Percentiles rank a stretch among this genome's conserved stretches.
Evolutionary conservation across 148 eudicot species (phyloP).

Genomic region (Rhododendron mucronatum): DNA sequence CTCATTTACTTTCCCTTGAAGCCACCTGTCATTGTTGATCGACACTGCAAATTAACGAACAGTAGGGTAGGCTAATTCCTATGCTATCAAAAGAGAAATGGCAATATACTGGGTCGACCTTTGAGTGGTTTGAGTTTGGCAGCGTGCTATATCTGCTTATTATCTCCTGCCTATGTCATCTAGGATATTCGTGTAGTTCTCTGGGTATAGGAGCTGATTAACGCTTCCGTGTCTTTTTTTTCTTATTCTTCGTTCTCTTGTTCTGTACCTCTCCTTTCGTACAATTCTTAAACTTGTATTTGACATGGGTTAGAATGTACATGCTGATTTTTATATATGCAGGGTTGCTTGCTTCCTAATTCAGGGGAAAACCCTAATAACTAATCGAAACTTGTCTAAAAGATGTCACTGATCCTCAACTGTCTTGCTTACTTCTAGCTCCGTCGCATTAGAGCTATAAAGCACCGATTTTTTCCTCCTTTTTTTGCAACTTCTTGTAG

Average conservation of each 20-base stretch:
- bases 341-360: background rate
- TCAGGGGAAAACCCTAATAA: background rate
- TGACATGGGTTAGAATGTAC: background rate
- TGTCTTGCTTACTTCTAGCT: background rate
- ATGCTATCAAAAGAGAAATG: background rate
- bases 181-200: background rate
- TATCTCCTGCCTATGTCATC: background rate
- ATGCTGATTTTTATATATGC: too few relatives aligned
- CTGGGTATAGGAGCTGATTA: background rate
- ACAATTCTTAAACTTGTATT: background rate
- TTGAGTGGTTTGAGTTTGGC: background rate
- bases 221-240: background rate
- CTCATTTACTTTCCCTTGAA: background rate
- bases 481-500: background rate
- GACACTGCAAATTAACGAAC: background rate
- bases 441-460: background rate
- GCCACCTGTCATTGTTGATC: background rate
- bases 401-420: background rate
- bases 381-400: background rate
- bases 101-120: background rate
- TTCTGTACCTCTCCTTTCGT: background rate
- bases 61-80: background rate
- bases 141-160: background rate
- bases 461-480: background rate
- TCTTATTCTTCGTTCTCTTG: background rate